Base-by-base conservation (phyloP, 805 yeast species). In the Nakazawaea wickerhamii region DNA sequence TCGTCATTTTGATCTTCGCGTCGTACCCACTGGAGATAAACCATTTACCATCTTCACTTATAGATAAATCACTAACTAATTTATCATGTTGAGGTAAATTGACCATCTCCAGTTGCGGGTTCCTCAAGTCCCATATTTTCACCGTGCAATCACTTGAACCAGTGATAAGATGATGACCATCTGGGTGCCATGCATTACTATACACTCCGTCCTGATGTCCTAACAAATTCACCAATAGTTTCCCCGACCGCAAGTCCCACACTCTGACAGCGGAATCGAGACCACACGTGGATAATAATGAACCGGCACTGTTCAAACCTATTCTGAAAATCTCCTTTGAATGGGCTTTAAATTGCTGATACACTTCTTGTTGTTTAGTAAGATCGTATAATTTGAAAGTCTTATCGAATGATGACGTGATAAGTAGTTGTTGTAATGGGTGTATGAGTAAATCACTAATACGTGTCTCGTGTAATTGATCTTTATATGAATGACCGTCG, bases 361-460 rank as follows among this genome's bases (percentile, higher is more conserved):
- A 63, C 5, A 91, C 53, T 41, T 78, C 78, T 23, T 55, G 55
- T 13, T 60, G 58, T 4, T 67, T 72, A 10, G 64, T 61, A 0
- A 79, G 49, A 58, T 91, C 96, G 95, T 95, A 90, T 3, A 87
- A 58, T 47, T 87, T 73, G 96, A 96, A 91, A 0, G 96, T 86
- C 49, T 70, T 70, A 60, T 91, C 97, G 54, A 73, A 81, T 0
- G 96, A 89, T 0, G 95, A 83, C 9, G 86, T 72, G 0, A 80
- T 84, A 1, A 43, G 4, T 7, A 84, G 48, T 50, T 58, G 75
- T 2, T 59, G 49, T 1, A 64, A 51, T 1, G 95, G 95, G 59
- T 89, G 95, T 48, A 78, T 75, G 27, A 73, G 71, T 0, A 81
- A 60, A 14, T 73, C 66, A 1, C 83, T 70, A 0, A 89, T 80